phyloP scores from a whole-genome alignment of 192 early-diverging fungal genomes.

The Lunasporangiospora selenospora region DNA sequence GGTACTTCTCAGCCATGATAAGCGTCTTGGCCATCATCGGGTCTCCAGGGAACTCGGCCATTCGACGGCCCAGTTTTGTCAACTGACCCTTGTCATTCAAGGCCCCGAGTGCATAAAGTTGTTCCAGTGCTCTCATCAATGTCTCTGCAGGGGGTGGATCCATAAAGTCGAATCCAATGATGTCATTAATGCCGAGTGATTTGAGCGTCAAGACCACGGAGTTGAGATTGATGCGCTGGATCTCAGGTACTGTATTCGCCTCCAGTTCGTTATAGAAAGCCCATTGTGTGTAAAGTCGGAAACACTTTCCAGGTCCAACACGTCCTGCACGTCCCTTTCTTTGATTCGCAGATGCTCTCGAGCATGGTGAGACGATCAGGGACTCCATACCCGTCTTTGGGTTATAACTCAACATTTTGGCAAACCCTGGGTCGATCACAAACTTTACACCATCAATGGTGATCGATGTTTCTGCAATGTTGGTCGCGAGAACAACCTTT shows the following conservation, averaged over 20 bases:
- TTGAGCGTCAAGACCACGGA: conserved; percentile 93
- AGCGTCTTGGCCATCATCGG: conserved; percentile 94
- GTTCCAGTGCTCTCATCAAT: conserved; percentile 90
- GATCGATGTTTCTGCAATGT: conserved; percentile 99
- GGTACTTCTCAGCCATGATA: conserved; percentile 90
- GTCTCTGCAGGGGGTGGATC: conserved; percentile 96
- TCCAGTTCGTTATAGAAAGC: conserved; percentile 95
- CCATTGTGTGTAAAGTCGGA: conserved; percentile 92
- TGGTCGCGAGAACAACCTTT: conserved; percentile 96
- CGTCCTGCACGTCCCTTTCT: conserved; percentile 95
- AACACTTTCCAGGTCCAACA: conserved; percentile 97
- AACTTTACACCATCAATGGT: conserved; percentile 97
- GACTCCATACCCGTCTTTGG: conserved; percentile 97
- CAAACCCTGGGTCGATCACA: conserved; percentile 98
- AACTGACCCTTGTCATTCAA: conserved; percentile 92
- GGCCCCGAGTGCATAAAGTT: conserved; percentile 90
- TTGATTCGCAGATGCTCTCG: conserved; percentile 93
- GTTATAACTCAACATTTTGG: conserved; percentile 96
- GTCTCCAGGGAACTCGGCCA: conserved; percentile 99
- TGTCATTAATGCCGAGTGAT: conserved; percentile 93
- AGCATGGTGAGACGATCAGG: conserved; percentile 93
- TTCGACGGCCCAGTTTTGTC: conserved; percentile 94
- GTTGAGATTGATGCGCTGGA: conserved; percentile 93
- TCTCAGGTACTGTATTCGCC: conserved; percentile 95
- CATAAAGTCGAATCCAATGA: conserved; percentile 98